Evolutionary conservation across 805 yeast genomes (phyloP).

Genomic region (Saccharomyces jurei): DNA sequence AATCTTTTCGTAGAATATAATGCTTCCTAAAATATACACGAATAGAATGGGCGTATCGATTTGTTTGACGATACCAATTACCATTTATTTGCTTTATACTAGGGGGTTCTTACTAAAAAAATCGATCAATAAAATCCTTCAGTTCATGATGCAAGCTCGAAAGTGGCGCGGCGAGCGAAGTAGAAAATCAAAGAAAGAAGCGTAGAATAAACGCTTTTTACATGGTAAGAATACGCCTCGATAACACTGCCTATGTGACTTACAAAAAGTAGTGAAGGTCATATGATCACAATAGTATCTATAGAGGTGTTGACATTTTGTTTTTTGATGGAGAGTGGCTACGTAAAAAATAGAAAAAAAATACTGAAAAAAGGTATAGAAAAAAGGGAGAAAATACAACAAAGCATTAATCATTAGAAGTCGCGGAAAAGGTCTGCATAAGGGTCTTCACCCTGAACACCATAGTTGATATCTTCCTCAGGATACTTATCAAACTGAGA

Average conservation of each 20-base stretch:
- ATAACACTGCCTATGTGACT: background rate
- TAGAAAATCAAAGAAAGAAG: background rate
- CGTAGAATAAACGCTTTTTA: background rate
- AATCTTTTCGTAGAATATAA: background rate
- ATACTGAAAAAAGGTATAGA: background rate
- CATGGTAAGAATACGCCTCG: background rate
- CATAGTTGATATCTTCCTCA: conserved; percentile 75
- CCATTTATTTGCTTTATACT: background rate
- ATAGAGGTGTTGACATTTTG: background rate
- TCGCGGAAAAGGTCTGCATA: conserved; percentile 50
- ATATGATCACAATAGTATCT: background rate
- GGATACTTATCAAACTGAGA: conserved; percentile 70
- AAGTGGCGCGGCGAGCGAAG: background rate
- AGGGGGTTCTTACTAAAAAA: background rate
- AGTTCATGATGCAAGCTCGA: background rate
- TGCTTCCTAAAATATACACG: background rate
- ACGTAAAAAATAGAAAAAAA: background rate
- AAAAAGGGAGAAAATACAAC: background rate
- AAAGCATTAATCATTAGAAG: conserved; percentile 32
- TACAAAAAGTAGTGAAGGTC: background rate
- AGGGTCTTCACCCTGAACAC: conserved; percentile 53
- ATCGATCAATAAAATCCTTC: background rate
- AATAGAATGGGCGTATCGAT: background rate
- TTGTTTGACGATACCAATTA: background rate
- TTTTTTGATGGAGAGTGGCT: background rate